Conservation (phyloP, 2,329 filamentous ascomycete genomes). For the Neocucurbitaria cava region DNA sequence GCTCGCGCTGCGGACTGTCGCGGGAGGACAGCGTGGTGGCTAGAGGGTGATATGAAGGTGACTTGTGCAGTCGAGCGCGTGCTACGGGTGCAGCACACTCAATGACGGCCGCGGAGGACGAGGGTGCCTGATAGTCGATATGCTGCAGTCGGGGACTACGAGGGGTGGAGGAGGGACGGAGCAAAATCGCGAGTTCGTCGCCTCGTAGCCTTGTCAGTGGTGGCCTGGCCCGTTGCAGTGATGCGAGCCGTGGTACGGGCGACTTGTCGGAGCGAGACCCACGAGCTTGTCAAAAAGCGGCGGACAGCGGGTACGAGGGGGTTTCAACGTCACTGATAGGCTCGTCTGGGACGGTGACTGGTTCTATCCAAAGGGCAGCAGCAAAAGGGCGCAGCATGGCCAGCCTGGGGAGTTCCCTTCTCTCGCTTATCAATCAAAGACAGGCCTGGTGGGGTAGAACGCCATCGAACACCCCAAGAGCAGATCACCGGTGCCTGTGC, state of each 20-base stretch:
- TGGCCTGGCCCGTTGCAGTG: slow-evolving; percentile 8
- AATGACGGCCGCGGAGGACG: slow-evolving; percentile 5
- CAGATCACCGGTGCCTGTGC: slow-evolving; percentile 21
- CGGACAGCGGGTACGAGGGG: slow-evolving; percentile 15
- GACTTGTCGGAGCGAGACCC: slow-evolving; percentile 20
- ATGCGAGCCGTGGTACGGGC: slow-evolving; percentile 24
- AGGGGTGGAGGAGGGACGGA: slow-evolving; percentile 18
- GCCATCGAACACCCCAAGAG: slow-evolving; percentile 21
- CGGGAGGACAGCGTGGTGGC: slow-evolving; percentile 5
- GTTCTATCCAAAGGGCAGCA: slow-evolving; percentile 1
- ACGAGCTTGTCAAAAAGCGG: slow-evolving; percentile 22
- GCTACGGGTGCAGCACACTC: slow-evolving; percentile 14
- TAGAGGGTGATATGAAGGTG: not conserved
- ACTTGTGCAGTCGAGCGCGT: slow-evolving; percentile 6
- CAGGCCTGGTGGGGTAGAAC: slow-evolving; percentile 31
- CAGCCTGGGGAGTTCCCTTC: slow-evolving; percentile 7
- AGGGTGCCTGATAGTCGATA: not conserved
- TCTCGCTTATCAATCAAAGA: slow-evolving; percentile 29
- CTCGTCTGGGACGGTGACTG: slow-evolving; percentile 13
- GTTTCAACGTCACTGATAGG: slow-evolving; percentile 17
- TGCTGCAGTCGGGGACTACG: slow-evolving; percentile 10
- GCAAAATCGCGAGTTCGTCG: slow-evolving; percentile 9
- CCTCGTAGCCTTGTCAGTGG: slow-evolving; percentile 17
- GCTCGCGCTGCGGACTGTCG: slow-evolving; percentile 16
- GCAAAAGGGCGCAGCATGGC: slow-evolving; percentile 28